Base-by-base conservation (phyloP, 2,329 filamentous ascomycete species). In the Trichoderma breve region DNA sequence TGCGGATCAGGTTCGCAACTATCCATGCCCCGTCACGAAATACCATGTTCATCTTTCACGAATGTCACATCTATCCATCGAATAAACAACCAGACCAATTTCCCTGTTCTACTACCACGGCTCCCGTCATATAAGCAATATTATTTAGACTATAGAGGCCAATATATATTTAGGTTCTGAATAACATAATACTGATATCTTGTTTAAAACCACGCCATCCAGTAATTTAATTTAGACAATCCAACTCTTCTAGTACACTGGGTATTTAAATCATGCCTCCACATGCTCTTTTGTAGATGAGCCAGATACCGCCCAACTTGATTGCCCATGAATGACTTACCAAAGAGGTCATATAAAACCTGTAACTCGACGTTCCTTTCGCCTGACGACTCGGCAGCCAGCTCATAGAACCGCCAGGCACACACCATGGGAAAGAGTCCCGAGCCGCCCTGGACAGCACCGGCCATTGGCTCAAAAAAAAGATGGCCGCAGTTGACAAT, bases 381-480 rank as follows among this genome's bases (percentile, higher is more conserved):
- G 6, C 68, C 47, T n/a, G 68, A 64, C 9, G 21, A n/a, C 8
- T 64, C 30, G 12, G 61, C 61, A 21, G 28, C 58, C 30, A 51
- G 39, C 34, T 71, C 58, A 26, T 63, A 62, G 32, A 64, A 71
- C 11, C 34, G 58, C 57, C 28, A 39, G 18, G 60, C 68, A n/a
- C 47, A 55, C 4, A 63, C 39, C 18, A 57, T 57, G 5, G 68
- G 60, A 5, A 71, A 71, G 26, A 71, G 47, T 2, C 43, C 58
- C 3, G 68, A 62, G 15, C 47, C 30, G 11, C 58, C 60, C 4
- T 71, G 68, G 11, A 71, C 60, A 18, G 57, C 32, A 2, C 68
- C 58, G 2, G 68, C 58, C 12, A 61, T 57, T 43, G 68, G 68
- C 30, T 55, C 60, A 64, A 71, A 64, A 53, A 71, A 71, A 4